A percentile compares a stretch with the other conserved stretches of the same genome.
Evolutionary conservation across 257 asterid genomes (phyloP).

Genomic region (Asclepias syriaca): DNA sequence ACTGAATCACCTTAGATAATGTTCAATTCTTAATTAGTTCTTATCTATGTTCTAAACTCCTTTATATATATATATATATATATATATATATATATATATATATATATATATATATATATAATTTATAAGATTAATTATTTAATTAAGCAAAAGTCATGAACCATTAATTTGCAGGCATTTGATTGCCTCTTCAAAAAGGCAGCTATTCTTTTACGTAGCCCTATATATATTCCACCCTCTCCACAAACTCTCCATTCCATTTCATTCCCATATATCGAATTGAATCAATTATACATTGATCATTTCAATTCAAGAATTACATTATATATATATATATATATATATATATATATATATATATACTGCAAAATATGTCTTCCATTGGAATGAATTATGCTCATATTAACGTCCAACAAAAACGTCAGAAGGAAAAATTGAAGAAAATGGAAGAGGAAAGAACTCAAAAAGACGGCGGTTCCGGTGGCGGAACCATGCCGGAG

Average conservation of each 20-base stretch:
- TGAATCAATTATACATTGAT: too few relatives aligned
- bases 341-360: too few relatives aligned
- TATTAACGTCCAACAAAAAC: slow-evolving; percentile 1
- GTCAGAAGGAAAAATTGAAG: slow-evolving; percentile 6
- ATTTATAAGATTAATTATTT: background rate
- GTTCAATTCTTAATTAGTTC: background rate
- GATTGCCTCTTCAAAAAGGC: background rate
- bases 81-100: background rate
- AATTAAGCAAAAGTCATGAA: background rate
- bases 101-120: too few relatives aligned
- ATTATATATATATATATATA: too few relatives aligned
- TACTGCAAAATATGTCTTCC: slow-evolving; percentile 8
- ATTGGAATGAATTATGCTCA: slow-evolving; percentile 6
- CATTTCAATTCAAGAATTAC: background rate
- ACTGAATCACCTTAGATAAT: too few relatives aligned
- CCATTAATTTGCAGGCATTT: background rate
- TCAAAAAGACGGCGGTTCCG: background rate
- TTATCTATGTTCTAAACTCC: slow-evolving; percentile 5
- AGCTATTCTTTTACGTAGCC: background rate
- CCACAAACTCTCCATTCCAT: background rate
- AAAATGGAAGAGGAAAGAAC: slow-evolving; percentile 2
- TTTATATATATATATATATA: background rate
- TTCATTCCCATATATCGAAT: background rate
- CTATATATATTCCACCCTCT: background rate
- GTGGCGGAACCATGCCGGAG: background rate